Base-by-base conservation (phyloP, 441 rosid species). In the Populus trichocarpa region DNA sequence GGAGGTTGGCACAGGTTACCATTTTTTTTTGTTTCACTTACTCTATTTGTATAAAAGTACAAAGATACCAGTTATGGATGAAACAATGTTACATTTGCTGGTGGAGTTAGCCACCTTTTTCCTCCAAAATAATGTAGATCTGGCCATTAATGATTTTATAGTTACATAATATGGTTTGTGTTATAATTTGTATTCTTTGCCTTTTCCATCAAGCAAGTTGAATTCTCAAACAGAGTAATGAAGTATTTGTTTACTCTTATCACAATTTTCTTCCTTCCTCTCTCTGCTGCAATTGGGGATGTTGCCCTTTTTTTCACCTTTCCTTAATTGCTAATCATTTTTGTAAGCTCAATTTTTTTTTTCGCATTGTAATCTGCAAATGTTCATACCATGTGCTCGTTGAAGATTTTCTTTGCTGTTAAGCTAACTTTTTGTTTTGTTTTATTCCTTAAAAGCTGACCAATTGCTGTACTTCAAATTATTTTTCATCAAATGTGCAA, bases 1-100 rank as follows among this genome's bases (percentile, higher is more conserved):
- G 99, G 89, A 90, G 99, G 84, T 85, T 96, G 93, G 98, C 99
- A 18, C 99, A 94, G 99, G 99, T 96, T 78, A 81, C 72, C 80
- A 71, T 66, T 63, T 79, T 67, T 61, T 61, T 61, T 61, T 61
- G 28, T 23, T 61, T 61, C 28, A 9, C 66, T 22, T 61, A 4
- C 35, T 74, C 64, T 53, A 28, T 70, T 26, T 68, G 59, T 33
- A 35, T 59, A 30, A 1, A 3, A 64, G 38, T 71, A 59, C 69
- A 63, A 64, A 61, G 32, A 14, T 70, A 35, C 33, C 28, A 42
- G 70, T 63, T 30, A 22, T 4, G 12, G 23, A 50, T 72, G 32
- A 72, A 73, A 16, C 6, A 25, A 46, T 57, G 22, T 23, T 35
- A 35, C 46, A 61, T 69, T 65, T 65, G n/a, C 22, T 42, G 23